Percentiles rank a stretch among this genome's conserved stretches.
Evolutionary conservation across 1,139 yeast species (phyloP).

Genomic region (Hansenula anomala): DNA sequence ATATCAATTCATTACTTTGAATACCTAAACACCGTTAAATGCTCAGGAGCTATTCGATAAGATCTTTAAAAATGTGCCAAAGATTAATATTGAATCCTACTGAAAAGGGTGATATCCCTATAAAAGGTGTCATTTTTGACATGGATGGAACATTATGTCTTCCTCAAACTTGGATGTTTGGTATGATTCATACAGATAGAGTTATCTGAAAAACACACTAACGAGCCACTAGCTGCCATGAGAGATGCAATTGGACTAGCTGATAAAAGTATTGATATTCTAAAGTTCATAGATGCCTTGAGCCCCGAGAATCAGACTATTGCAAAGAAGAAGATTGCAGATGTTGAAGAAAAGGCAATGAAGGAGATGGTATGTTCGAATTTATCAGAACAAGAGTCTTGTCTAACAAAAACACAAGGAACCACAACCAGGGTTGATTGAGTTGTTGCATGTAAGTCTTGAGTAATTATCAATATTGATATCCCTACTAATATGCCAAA

Average conservation of each 20-base stretch:
- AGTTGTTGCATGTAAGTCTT: slow-evolving; percentile 19
- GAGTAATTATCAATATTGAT: no score
- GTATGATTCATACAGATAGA: slow-evolving; percentile 20
- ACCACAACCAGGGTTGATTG: slow-evolving; percentile 43
- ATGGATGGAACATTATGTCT: slow-evolving; percentile 68
- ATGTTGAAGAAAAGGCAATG: slow-evolving; percentile 56
- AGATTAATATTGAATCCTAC: slow-evolving; percentile 29
- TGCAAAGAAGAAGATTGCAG: slow-evolving; percentile 43
- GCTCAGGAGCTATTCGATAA: no score
- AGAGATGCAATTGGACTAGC: slow-evolving; percentile 47
- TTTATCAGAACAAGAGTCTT: no score
- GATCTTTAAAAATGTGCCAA: not conserved
- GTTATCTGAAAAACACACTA: no score
- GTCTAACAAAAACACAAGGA: slow-evolving; percentile 3
- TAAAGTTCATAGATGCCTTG: slow-evolving; percentile 40
- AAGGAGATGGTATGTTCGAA: slow-evolving; percentile 35
- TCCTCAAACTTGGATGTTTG: slow-evolving; percentile 68
- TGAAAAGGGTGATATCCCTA: slow-evolving; percentile 26
- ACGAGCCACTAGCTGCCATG: slow-evolving; percentile 53
- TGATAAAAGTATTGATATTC: slow-evolving; percentile 42
- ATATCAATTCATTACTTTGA: no score
- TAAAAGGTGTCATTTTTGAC: slow-evolving; percentile 55
- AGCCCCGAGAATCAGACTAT: slow-evolving; percentile 29
- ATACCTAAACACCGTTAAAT: no score
- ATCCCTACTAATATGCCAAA: not conserved